A percentile compares a stretch with the other conserved stretches of the same genome.
Conservation (phyloP, 768 basidiomycete species). For the Gloeopeniophorella convolvens region DNA sequence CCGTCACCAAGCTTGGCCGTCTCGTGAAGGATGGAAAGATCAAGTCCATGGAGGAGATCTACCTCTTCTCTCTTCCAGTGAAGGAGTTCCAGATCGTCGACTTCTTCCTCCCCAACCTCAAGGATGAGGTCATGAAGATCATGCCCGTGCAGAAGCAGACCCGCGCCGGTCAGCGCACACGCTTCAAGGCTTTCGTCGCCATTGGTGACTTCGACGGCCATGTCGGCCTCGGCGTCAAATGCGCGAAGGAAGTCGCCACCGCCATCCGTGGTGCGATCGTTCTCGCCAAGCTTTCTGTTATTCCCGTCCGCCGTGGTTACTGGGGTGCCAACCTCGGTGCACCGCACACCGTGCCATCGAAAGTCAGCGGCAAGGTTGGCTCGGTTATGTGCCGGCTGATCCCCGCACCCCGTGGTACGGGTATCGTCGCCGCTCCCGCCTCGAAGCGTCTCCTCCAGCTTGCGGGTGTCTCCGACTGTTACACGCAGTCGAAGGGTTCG, state of each 20-base stretch:
- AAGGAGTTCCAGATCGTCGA: constrained; percentile 99
- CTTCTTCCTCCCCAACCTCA: constrained; percentile 97
- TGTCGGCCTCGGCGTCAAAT: constrained; percentile 99
- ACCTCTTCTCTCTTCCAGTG: constrained; percentile 99
- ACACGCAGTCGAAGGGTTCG: constrained; percentile 97
- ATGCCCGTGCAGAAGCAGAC: constrained; percentile 99
- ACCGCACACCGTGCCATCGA: constrained; percentile 98
- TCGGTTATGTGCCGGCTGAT: constrained; percentile 99
- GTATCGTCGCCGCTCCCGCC: constrained; percentile 98
- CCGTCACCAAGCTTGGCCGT: constrained; percentile 98
- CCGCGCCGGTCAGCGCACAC: constrained; percentile 97
- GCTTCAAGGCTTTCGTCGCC: constrained; percentile 99
- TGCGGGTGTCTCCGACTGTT: constrained; percentile 95
- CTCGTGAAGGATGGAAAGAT: constrained; percentile 99
- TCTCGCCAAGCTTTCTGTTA: constrained; percentile 94
- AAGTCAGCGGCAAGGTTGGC: constrained; percentile 97
- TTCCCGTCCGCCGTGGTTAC: constrained; percentile 98
- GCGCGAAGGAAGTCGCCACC: constrained; percentile 99
- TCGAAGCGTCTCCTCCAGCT: constrained; percentile 95
- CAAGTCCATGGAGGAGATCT: constrained; percentile 99
- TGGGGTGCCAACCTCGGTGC: constrained; percentile 99
- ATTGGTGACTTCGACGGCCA: constrained; percentile 99
- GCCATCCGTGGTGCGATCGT: constrained; percentile 99
- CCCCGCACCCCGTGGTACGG: constrained; percentile 96
- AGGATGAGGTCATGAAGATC: constrained; percentile 99